A percentile compares a stretch with the other conserved stretches of the same genome.
These are phyloP conservation scores for Gamsiella multidivaricata DNA, from an alignment of 192 early-diverging fungal species.

Conservation along the genomic window DNA sequence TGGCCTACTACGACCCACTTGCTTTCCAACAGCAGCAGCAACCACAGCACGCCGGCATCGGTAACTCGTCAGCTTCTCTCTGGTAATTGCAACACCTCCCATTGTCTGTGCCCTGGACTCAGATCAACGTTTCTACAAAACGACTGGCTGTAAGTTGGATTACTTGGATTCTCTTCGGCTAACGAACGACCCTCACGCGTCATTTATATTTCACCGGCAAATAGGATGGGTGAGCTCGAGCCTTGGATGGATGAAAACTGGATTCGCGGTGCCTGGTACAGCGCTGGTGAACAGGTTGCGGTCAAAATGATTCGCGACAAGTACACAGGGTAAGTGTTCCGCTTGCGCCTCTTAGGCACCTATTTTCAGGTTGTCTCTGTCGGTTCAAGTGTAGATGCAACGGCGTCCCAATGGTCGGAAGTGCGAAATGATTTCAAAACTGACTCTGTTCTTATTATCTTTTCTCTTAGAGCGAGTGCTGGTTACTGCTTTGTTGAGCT, in stretches of 20 bases:
- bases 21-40: slow-evolving; percentile 46
- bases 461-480: slow-evolving; percentile 59
- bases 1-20: slow-evolving; percentile 46
- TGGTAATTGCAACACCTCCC: background rate
- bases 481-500: slow-evolving; percentile 98
- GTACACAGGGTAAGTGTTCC: slow-evolving; percentile 84
- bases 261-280: slow-evolving; percentile 87
- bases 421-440: slow-evolving; percentile 1
- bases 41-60: slow-evolving; percentile 1
- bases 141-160: too few species aligned
- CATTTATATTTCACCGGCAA: background rate
- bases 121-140: too few species aligned
- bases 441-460: background rate
- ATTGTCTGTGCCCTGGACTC: background rate
- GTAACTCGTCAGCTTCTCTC: background rate
- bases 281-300: slow-evolving; percentile 83
- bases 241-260: slow-evolving; percentile 98
- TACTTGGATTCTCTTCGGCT: background rate
- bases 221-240: slow-evolving; percentile 96
- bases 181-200: too few species aligned
- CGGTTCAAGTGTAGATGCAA: too few species aligned
- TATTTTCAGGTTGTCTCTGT: too few species aligned
- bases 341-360: too few species aligned
- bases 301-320: slow-evolving; percentile 98
- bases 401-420: too few species aligned